phyloP scores from a whole-genome alignment of 306 rosid genomes.

The Geum urbanum region DNA sequence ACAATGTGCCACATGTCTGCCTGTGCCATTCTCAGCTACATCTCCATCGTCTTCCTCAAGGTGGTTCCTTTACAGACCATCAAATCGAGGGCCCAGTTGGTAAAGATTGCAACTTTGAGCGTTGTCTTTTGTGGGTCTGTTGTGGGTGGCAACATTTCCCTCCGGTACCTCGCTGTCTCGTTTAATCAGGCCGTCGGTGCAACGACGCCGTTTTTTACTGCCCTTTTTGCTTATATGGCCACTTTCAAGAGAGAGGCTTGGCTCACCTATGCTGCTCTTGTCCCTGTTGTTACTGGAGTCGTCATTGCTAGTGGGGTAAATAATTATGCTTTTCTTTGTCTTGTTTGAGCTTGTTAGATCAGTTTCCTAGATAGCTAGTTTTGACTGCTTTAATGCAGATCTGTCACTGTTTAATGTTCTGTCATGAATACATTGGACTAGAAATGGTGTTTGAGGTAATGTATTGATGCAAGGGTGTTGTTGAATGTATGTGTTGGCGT shows the following conservation, averaged over 20 bases:
- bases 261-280: conserved; percentile 89
- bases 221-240: conserved; percentile 75
- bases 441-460: not conserved
- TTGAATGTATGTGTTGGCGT: not conserved
- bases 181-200: conserved; percentile 98
- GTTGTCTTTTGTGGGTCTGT: conserved; percentile 88
- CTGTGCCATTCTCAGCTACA: conserved; percentile 85
- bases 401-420: conserved; percentile 27
- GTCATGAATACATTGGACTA: not conserved
- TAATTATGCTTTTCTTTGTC: conserved; percentile 12
- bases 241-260: conserved; percentile 94
- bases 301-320: conserved; percentile 98
- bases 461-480: not conserved
- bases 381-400: conserved; percentile 40
- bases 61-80: conserved; percentile 77
- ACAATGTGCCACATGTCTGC: conserved; percentile 99
- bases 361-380: conserved; percentile 5
- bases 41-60: conserved; percentile 78
- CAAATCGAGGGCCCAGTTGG: conserved; percentile 76
- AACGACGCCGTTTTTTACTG: conserved; percentile 94
- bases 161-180: conserved; percentile 85
- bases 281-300: conserved; percentile 96
- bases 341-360: conserved; percentile 4
- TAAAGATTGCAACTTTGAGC: conserved; percentile 79
- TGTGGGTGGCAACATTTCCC: conserved; percentile 90